phyloP scores from a whole-genome alignment of 2,329 filamentous ascomycete species.

The Aureobasidium sp. region DNA sequence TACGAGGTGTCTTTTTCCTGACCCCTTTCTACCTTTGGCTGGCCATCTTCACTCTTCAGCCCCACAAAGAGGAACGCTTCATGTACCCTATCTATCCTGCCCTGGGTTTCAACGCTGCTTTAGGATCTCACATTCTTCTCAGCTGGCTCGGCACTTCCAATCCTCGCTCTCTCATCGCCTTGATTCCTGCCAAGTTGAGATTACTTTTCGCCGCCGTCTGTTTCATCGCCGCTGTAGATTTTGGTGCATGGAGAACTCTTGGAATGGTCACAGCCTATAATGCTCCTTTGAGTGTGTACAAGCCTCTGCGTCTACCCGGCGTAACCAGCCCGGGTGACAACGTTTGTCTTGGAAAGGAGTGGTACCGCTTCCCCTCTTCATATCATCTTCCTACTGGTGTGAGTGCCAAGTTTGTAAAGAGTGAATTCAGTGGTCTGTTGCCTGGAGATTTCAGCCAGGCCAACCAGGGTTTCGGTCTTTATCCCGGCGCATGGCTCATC shows the following conservation, averaged over 20 bases:
- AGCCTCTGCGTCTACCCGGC: slow-evolving; percentile 53
- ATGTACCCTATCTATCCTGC: slow-evolving; percentile 97
- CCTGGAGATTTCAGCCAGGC: slow-evolving; percentile 85
- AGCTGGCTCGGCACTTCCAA: slow-evolving; percentile 65
- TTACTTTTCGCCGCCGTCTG: slow-evolving; percentile 43
- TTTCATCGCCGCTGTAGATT: slow-evolving; percentile 51
- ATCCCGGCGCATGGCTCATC: slow-evolving; percentile 75
- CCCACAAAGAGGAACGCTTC: slow-evolving; percentile 96
- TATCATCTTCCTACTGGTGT: slow-evolving; percentile 82
- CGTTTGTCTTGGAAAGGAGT: slow-evolving; percentile 91
- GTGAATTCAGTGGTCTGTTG: slow-evolving; percentile 79
- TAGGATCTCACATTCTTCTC: slow-evolving; percentile 74
- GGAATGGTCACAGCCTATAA: slow-evolving; percentile 77
- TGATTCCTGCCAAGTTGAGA: slow-evolving; percentile 69
- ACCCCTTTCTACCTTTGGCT: slow-evolving; percentile 93
- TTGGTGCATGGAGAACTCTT: slow-evolving; percentile 65
- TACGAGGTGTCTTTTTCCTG: slow-evolving; percentile 72
- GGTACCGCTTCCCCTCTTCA: slow-evolving; percentile 94
- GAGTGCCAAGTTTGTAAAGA: slow-evolving; percentile 82
- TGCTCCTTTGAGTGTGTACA: slow-evolving; percentile 67
- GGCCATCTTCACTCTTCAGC: slow-evolving; percentile 79
- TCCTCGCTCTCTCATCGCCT: slow-evolving; percentile 59
- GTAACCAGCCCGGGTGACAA: slow-evolving; percentile 56
- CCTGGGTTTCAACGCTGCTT: slow-evolving; percentile 77
- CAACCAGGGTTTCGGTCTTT: slow-evolving; percentile 60